phyloP scores from a whole-genome alignment of 2,329 filamentous ascomycete species.

The Periconia sp. region DNA sequence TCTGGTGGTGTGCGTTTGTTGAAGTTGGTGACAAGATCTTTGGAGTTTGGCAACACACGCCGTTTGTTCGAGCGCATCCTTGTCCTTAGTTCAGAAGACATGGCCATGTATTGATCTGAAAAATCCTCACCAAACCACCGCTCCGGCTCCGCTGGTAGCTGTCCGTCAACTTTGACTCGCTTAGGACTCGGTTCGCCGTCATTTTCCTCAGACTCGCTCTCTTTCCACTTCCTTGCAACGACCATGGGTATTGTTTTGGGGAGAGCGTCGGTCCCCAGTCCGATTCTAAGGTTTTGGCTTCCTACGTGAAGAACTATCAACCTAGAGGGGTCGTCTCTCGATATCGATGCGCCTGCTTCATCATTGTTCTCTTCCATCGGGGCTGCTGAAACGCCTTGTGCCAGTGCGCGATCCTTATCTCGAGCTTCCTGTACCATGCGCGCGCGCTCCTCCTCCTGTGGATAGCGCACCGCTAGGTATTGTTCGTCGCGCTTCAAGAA shows the following conservation, averaged over 20 bases:
- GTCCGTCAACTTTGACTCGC: constrained; percentile 61
- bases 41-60: constrained; percentile 94
- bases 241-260: constrained; percentile 95
- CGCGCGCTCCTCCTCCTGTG: constrained; percentile 83
- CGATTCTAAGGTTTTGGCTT: constrained; percentile 92
- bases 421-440: constrained; percentile 82
- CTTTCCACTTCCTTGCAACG: constrained; percentile 75
- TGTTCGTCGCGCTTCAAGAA: constrained; percentile 99
- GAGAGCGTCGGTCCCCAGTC: constrained; percentile 91
- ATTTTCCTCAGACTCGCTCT: constrained; percentile 81
- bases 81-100: constrained; percentile 83
- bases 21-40: constrained; percentile 92
- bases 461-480: constrained; percentile 82
- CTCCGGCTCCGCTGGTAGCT: constrained; percentile 66
- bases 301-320: constrained; percentile 94
- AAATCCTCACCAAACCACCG: constrained; percentile 84
- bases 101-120: constrained; percentile 69
- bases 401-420: constrained; percentile 82
- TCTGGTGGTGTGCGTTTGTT: constrained; percentile 84
- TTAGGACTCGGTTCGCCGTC: constrained; percentile 77
- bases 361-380: constrained; percentile 32
- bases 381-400: constrained; percentile 63
- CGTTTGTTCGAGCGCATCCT: constrained; percentile 94
- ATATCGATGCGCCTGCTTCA: constrained; percentile 30
- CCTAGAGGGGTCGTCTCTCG: constrained; percentile 71